Evolutionary conservation across 1,139 yeast genomes (phyloP).

Genomic region (Hyphopichia wangnamkhiaoensis): DNA sequence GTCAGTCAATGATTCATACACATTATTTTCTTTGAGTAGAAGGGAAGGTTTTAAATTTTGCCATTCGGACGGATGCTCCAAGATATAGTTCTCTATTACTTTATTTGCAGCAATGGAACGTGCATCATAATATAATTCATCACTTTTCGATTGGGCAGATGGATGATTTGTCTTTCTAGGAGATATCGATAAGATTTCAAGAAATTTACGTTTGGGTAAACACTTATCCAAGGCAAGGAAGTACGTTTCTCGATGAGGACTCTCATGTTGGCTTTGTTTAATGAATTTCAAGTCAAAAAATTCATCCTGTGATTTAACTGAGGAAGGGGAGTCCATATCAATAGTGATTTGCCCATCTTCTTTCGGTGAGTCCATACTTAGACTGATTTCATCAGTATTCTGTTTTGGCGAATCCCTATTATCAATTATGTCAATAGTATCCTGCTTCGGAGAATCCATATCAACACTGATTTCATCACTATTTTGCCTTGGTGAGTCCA

Average conservation of each 20-base stretch:
- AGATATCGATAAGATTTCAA: conserved; percentile 44
- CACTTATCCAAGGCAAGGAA: conserved; percentile 89
- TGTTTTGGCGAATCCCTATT: conserved; percentile 16
- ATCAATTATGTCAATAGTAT: conserved; percentile 15
- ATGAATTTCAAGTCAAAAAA: too few relatives aligned
- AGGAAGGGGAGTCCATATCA: conserved; percentile 11
- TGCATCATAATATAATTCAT: conserved; percentile 39
- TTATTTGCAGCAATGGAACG: conserved; percentile 52
- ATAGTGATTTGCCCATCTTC: conserved; percentile 14
- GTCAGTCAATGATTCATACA: conserved; percentile 11
- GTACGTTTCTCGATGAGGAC: conserved; percentile 33
- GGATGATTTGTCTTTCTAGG: conserved; percentile 24
- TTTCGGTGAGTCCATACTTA: conserved; percentile 17
- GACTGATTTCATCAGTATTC: conserved; percentile 15
- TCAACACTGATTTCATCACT: conserved; percentile 44
- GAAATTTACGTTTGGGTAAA: conserved; percentile 56
- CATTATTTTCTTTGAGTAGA: conserved; percentile 11
- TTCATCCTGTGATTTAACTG: too few relatives aligned
- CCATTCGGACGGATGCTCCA: conserved; percentile 13
- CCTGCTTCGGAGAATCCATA: conserved; percentile 21
- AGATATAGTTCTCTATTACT: conserved; percentile 35
- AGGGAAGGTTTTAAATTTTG: conserved; percentile 6
- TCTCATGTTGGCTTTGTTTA: background rate
- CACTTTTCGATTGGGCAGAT: conserved; percentile 13
- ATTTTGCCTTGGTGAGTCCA: conserved; percentile 10